Base-by-base conservation (phyloP, 306 rosid genomes). In the Delonix regia region DNA sequence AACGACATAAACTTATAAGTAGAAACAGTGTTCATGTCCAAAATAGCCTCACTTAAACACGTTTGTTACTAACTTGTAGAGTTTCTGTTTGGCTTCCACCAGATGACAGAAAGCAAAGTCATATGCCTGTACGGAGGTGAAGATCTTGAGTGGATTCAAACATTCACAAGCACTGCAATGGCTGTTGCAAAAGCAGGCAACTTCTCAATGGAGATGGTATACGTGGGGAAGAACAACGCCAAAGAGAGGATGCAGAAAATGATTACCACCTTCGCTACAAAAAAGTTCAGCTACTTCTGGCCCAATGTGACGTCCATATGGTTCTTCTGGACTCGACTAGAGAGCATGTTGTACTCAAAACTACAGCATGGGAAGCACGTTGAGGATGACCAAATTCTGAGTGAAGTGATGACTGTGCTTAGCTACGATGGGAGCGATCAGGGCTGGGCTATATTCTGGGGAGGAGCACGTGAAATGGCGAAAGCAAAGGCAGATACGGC, bases 111-210 rank as follows among this genome's bases (percentile, higher is more conserved):
- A 38, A 42, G 36, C 42, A 79, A 25, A 13, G 1, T 22, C 27
- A 72, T 79, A 72, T 79, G 83, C 73, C 7, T 79, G 2, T 79
- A 79, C n/a, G 78, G 83, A 27, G 83, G 83, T 25, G 78, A 79
- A 22, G 59, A 79, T 9, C 60, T 79, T 2, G 67, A 79, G 10
- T 79, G 78, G 83, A 72, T 72, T 66, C 55, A 57, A 79, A n/a
- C 25, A 66, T 72, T 79, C 45, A 79, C 83, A 25, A 48, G 11
- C 2, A 39, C 66, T 2, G 59, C 74, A 11, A 27, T 7, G 36
- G 33, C 13, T 10, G 64, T 72, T 6, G 78, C 83, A n/a, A 4
- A 18, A 24, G 66, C 59, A 4, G 21, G 45, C 13, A 65, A 69
- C 25, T 27, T 72, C 19, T 0, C 34, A 1, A 39, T 79, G 10